Evolutionary conservation across 208 protist genomes (phyloP), one percentile per base, ranked within the genome.

Genomic region (Blastocrithidia nonstop): DNA sequence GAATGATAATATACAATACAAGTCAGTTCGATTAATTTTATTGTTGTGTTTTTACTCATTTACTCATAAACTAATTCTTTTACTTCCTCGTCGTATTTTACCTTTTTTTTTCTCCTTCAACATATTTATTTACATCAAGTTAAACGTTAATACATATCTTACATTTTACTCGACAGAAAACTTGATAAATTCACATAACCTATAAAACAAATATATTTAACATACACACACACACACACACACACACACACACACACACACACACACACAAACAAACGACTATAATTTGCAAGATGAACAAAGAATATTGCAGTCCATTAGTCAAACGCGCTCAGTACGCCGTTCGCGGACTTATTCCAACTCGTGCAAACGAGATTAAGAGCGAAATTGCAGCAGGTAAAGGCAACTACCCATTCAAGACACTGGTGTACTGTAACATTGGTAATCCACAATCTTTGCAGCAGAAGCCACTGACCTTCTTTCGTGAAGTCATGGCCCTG

Each of bases 371-470:
- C 31, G 66, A 79, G 53, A 87, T 95, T 52, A 63, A 87, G 45
- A 24, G 60, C 19, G 56, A 79, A 40, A 57, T 95, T 22, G 59
- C 63, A 6, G 46, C 37, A 6, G 73, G 64, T 41, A 54, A 38
- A 38, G 45, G 25, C 8, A 57, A 49, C 11, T 67, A 86, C 48
- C 49, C 66, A 5, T 94, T 94, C 57, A 2, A 67, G 19, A 55
- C 87, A 28, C 62, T 99, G 13, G 72, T 99, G 38, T 90, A 85
- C 56, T 99, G 97, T 74, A 99, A 99, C 75, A 99, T 99, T 64
- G 98, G 97, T 49, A 99, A 99, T 66, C 98, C 97, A 27, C 96
- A 98, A 63, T 62, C 72, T 54, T 62, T 99, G 11, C 50, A 84
- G 16, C 96, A 99, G 70, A 67, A 88, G 61, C 95, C 96, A 13